Base-by-base conservation (phyloP, 176 grass and related monocot genomes). In the Avena eriantha region DNA sequence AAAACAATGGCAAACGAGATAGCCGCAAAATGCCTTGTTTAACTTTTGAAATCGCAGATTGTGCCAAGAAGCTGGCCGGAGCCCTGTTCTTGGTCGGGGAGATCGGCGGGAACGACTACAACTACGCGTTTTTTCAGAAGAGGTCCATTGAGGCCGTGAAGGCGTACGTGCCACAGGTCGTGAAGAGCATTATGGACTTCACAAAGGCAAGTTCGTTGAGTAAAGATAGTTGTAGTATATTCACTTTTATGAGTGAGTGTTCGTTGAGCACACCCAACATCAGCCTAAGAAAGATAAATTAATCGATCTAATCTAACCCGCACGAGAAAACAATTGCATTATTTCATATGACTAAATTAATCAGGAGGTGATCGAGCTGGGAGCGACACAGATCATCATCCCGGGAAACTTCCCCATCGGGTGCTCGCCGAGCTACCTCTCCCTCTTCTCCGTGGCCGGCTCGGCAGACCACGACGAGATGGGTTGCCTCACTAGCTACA, bases 91-190 rank as follows among this genome's bases (percentile, higher is more conserved):
- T 98, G 84, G 82, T 98, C 0, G 96, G 96, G 5, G 96, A 98
- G 78, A 98, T 98, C 0, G 96, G 96, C n/a, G 96, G 96, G 17
- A 98, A 98, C 78, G 96, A 98, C 71, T 98, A 98, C 90, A 98
- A 98, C 83, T 94, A 94, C 36, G 96, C 86, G 5, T 98, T 98
- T 80, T 90, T 92, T 21, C 86, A 98, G 77, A 80, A 82, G 9
- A 84, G 82, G 36, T 89, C 92, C 26, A 86, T 98, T 4, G 80
- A 93, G 15, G 23, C 75, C 64, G 80, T 87, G 19, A 95, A 83
- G 90, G 57, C 74, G n/a, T 94, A 86, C 53, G 96, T 98, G 55
- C 93, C 96, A 39, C 90, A 78, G 73, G 96, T 98, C 29, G 83
- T 95, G 31, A 85, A 88, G 18, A 43, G 75, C 68, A 91, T 98